Evolutionary conservation across 306 rosid species (phyloP), one percentile per base, ranked within the genome.

Genomic region (Phaseolus lunatus): DNA sequence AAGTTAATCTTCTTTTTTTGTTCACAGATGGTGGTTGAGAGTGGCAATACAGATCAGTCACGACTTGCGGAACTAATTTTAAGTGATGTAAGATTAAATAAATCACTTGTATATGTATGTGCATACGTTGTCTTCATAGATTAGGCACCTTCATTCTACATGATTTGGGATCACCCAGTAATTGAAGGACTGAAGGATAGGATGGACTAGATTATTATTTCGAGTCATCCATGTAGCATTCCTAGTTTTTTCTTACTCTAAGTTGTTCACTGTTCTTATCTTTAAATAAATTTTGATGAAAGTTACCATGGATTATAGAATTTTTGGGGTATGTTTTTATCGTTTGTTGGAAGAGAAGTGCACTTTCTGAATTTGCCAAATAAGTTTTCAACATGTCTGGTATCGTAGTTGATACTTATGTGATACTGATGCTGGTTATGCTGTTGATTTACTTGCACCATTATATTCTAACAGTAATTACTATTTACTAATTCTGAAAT

Each of bases 1-100:
- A 37, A 52, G 29, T 58, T 26, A 45, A 65, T 41, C 74, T 15
- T 45, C 12, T 26, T 49, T 48, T n/a, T 56, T 89, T 52, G 22
- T 84, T 35, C 24, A 45, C 90, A 94, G 98, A 89, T 88, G 76
- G 78, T 94, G 84, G 90, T 79, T 82, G 98, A 92, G 77, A 90
- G 93, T 84, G 88, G 97, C 76, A 85, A 92, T 78, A 70, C 93
- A 64, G 98, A 94, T 84, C 97, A 92, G 84, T 81, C 90, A 86
- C 92, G 96, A 76, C 83, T 94, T 75, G 79, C 90, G 0, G 97
- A 94, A 50, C 86, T 92, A 78, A 87, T 94, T 78, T 78, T 89
- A 72, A 86, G 78, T 78, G 92, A 94, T 89, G 98, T 94, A 88
- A 94, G 98, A 80, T 81, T 65, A 24, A 52, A 47, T 47, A 54